phyloP scores from a whole-genome alignment of 768 basidiomycete genomes.

The Lenzites betulinus region DNA sequence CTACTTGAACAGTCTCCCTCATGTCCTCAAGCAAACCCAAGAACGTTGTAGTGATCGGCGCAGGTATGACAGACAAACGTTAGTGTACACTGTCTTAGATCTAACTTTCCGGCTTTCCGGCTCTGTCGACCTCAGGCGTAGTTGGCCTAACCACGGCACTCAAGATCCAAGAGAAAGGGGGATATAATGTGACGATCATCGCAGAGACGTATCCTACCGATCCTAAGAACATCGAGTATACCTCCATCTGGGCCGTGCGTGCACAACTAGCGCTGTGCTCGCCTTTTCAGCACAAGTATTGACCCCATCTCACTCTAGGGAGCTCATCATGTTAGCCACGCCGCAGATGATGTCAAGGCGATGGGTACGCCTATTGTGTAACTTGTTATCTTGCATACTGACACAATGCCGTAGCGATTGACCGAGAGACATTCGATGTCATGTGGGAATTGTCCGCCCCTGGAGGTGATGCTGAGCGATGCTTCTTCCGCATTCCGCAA shows the following conservation, averaged over 20 bases:
- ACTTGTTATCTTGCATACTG: neutral
- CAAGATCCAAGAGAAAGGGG: constrained; percentile 62
- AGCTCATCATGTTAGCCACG: constrained; percentile 73
- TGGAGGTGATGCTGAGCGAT: constrained; percentile 53
- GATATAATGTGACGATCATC: constrained; percentile 66
- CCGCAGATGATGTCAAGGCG: constrained; percentile 51
- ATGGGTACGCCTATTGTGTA: constrained; percentile 43
- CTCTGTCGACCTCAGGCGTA: too few species aligned
- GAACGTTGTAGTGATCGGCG: constrained; percentile 42
- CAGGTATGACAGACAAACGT: constrained; percentile 29
- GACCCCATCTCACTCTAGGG: constrained; percentile 48
- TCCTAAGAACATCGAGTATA: constrained; percentile 71
- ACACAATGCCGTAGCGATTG: constrained; percentile 49
- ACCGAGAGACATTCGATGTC: constrained; percentile 70
- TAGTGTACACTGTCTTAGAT: too few species aligned
- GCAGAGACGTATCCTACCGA: constrained; percentile 76
- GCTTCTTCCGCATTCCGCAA: constrained; percentile 65
- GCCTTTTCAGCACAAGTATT: neutral
- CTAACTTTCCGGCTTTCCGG: too few species aligned
- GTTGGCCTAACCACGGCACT: constrained; percentile 78
- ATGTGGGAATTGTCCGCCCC: constrained; percentile 76
- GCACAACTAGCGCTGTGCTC: too few species aligned
- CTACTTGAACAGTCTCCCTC: too few species aligned
- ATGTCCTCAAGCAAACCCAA: constrained; percentile 21
- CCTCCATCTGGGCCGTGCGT: constrained; percentile 82